Evolutionary conservation across 192 early-diverging fungal genomes (phyloP).

Genomic region (Umbelopsis isabellina): DNA sequence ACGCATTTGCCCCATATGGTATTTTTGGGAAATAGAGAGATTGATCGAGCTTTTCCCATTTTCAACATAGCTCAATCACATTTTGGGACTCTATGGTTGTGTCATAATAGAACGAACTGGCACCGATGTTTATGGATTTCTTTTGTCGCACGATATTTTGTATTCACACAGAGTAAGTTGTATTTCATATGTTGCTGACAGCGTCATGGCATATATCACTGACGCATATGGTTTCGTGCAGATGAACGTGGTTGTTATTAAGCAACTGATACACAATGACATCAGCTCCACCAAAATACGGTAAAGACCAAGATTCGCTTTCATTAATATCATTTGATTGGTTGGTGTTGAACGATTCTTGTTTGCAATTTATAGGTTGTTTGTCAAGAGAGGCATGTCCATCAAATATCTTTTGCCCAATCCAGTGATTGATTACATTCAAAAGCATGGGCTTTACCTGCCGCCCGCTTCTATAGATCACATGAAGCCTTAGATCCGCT

Average conservation of each 20-base stretch:
- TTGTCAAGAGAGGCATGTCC: conserved; percentile 92
- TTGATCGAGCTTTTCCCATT: neutral
- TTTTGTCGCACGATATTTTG: conserved; percentile 88
- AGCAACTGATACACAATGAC: conserved; percentile 97
- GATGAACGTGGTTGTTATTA: conserved; percentile 91
- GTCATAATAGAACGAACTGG: conserved; percentile 95
- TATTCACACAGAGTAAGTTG: conserved; percentile 77
- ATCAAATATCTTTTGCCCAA: conserved; percentile 95
- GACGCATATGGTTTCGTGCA: conserved; percentile 29
- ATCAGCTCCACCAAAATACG: conserved; percentile 97
- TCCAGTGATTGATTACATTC: conserved; percentile 90
- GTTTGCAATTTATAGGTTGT: conserved; percentile 58
- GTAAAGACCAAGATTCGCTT: conserved; percentile 35
- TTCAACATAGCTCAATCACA: conserved; percentile 61
- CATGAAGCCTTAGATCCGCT: no score
- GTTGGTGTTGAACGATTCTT: neutral
- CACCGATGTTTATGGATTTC: conserved; percentile 90
- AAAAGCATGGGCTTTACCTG: conserved; percentile 74
- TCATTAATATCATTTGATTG: neutral
- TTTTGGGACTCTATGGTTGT: conserved; percentile 90
- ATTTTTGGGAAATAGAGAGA: neutral
- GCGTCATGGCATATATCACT: neutral
- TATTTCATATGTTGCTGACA: neutral
- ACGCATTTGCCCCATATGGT: neutral
- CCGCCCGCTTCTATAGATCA: neutral